Conservation (phyloP, 495 filamentous ascomycete genomes). For the Hypoxylon trugodes region DNA sequence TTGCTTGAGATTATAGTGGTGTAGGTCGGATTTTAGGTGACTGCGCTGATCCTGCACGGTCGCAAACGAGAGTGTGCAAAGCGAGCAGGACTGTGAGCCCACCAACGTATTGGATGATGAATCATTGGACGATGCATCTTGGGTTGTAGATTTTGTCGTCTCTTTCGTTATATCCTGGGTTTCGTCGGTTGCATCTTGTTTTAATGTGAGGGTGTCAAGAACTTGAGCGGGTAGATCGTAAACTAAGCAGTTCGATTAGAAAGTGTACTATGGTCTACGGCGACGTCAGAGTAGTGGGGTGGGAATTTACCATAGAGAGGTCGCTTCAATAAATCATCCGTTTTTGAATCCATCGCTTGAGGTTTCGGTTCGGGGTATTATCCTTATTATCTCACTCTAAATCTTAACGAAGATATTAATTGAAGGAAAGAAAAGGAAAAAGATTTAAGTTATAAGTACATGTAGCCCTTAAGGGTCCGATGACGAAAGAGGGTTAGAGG, state of each 20-base stretch:
- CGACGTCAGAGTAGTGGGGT: neutral
- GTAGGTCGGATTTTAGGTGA: constrained; percentile 90
- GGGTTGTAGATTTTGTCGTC: constrained; percentile 34
- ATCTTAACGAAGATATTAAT: neutral
- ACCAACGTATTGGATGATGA: constrained; percentile 51
- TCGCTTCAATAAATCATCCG: constrained; percentile 50
- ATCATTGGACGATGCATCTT: constrained; percentile 49
- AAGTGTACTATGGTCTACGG: neutral
- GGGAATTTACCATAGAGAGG: constrained; percentile 50
- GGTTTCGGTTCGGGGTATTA: neutral
- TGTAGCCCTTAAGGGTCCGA: no score
- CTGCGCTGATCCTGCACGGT: constrained; percentile 82
- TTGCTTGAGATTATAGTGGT: constrained; percentile 93
- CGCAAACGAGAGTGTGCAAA: constrained; percentile 75
- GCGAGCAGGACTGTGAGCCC: constrained; percentile 78
- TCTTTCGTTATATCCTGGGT: constrained; percentile 38
- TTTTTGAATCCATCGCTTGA: constrained; percentile 33
- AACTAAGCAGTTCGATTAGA: constrained; percentile 58
- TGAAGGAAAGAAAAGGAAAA: neutral
- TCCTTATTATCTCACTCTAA: neutral
- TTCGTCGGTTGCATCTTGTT: constrained; percentile 52
- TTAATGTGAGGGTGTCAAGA: constrained; percentile 71
- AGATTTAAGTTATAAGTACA: neutral
- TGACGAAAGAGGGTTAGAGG: constrained; percentile 23
- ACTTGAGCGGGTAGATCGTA: constrained; percentile 87